Percentiles rank a stretch among this genome's conserved stretches.
Conservation (phyloP, 163 green algal species). For the Chlorella variabilis region DNA sequence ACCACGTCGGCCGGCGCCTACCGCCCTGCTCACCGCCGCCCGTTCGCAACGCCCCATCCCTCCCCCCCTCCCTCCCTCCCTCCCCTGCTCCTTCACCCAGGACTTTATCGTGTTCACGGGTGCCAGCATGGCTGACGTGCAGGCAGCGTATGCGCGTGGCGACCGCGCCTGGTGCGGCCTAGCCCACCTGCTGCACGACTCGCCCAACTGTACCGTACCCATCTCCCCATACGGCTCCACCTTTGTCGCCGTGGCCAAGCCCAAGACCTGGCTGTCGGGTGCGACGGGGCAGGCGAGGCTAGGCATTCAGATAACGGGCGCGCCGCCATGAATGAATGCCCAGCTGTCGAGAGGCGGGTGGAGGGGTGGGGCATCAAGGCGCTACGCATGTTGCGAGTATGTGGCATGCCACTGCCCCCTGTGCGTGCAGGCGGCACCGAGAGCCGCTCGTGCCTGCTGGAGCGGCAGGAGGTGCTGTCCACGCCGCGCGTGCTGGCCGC, state of each 20-base stretch:
- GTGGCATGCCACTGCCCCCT: too few relatives aligned
- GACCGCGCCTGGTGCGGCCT: conserved; percentile 57
- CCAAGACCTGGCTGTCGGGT: conserved; percentile 9
- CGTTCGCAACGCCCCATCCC: too few relatives aligned
- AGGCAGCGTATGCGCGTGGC: not conserved
- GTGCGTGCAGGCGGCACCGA: too few relatives aligned
- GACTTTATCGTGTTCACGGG: conserved; percentile 48
- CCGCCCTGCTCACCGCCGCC: too few relatives aligned
- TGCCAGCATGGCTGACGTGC: conserved; percentile 22
- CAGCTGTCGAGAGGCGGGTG: too few relatives aligned
- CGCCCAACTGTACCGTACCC: conserved; percentile 32
- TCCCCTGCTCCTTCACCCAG: conserved; percentile 14
- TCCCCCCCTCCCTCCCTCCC: not conserved
- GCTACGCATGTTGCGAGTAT: too few relatives aligned
- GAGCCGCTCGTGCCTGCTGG: conserved; percentile 9
- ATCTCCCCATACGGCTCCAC: conserved; percentile 45
- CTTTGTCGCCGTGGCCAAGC: conserved; percentile 47
- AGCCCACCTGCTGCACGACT: conserved; percentile 29
- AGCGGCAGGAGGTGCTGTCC: conserved; percentile 7
- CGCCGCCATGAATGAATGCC: not conserved
- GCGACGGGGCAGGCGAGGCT: not conserved
- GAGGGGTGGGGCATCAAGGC: too few relatives aligned
- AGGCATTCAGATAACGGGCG: too few relatives aligned
- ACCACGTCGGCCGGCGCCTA: too few relatives aligned
- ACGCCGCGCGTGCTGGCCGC: conserved; percentile 18